Evolutionary conservation across 2,329 filamentous ascomycete genomes (phyloP), one percentile per base, ranked within the genome.

Genomic region (Atkinsonella texensis): DNA sequence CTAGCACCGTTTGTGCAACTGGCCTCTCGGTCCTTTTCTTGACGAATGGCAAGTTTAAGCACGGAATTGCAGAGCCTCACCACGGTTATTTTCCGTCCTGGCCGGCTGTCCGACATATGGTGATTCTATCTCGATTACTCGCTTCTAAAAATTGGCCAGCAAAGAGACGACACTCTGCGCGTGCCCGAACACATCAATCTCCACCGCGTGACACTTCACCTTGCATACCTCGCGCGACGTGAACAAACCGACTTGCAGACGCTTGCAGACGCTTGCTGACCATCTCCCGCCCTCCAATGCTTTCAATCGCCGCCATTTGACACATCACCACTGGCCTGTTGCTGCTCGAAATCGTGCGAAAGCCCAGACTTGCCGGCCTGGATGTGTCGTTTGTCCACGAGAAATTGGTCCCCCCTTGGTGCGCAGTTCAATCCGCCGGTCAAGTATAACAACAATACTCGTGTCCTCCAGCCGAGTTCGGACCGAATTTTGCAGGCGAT

Each of bases 121-220:
- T 28, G 28, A 28, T 28, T 28, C 28, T 28, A 8, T 28, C 4
- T 28, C 28, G 28, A 28, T 28, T 28, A 2, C 28, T 28, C 28
- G 28, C 28, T 8, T 28, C 28, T 2, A 28, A 28, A 28, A 5
- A 6, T 8, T 8, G 28, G 28, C 28, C 7, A 8, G 28, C 28
- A 28, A 28, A 8, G 28, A 28, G 20, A 18, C 43, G 12, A 39
- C 48, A 44, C 33, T 42, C 40, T 17, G 46, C 43, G 33, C 17
- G 17, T 38, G 42, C 43, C 28, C 28, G 28, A 5, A 50, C 49
- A 41, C 53, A 50, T 39, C 35, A 40, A 32, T 41, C 56, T 46
- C 52, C 54, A 51, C 57, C 53, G 46, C 50, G 51, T 53, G 58
- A 58, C 58, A 59, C 52, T 54, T 59, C 58, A 58, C 49, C 57